phyloP scores from a whole-genome alignment of 2,329 filamentous ascomycete species.

The Phialemonium atrogriseum region DNA sequence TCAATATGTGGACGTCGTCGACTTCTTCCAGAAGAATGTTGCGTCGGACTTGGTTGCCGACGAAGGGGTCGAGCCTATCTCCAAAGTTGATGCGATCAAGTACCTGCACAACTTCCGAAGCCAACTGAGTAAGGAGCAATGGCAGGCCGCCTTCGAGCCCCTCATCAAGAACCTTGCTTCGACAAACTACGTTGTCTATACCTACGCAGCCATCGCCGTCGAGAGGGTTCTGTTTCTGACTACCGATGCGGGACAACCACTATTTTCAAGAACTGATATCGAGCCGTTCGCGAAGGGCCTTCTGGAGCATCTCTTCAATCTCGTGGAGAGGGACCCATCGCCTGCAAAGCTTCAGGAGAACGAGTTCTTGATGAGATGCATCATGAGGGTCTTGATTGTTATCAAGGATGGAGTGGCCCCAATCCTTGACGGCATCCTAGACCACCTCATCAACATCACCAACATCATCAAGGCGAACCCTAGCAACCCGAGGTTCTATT shows the following conservation, averaged over 20 bases:
- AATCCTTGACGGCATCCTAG: constrained; percentile 69
- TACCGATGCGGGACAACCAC: constrained; percentile 63
- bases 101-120: constrained; percentile 96
- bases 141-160: constrained; percentile 81
- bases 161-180: constrained; percentile 87
- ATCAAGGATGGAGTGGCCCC: constrained; percentile 73
- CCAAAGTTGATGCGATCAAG: constrained; percentile 97
- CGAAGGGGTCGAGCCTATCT: constrained; percentile 65
- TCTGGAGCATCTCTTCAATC: constrained; percentile 78
- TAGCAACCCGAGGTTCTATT: constrained; percentile 96
- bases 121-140: constrained; percentile 84
- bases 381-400: constrained; percentile 95
- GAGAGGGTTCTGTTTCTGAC: constrained; percentile 83
- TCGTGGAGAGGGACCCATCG: constrained; percentile 77
- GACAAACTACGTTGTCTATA: constrained; percentile 92
- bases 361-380: constrained; percentile 96
- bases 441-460: constrained; percentile 81
- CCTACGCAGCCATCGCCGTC: constrained; percentile 93
- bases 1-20: constrained; percentile 75
- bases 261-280: constrained; percentile 75
- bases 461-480: constrained; percentile 89
- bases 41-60: constrained; percentile 77
- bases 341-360: constrained; percentile 97
- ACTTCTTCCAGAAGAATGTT: constrained; percentile 91
- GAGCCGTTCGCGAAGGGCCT: constrained; percentile 78